Percentiles rank a stretch among this genome's conserved stretches.
These are phyloP conservation scores for Colletotrichum nymphaeae DNA, from an alignment of 2,329 filamentous ascomycete genomes.

Conservation along the genomic window DNA sequence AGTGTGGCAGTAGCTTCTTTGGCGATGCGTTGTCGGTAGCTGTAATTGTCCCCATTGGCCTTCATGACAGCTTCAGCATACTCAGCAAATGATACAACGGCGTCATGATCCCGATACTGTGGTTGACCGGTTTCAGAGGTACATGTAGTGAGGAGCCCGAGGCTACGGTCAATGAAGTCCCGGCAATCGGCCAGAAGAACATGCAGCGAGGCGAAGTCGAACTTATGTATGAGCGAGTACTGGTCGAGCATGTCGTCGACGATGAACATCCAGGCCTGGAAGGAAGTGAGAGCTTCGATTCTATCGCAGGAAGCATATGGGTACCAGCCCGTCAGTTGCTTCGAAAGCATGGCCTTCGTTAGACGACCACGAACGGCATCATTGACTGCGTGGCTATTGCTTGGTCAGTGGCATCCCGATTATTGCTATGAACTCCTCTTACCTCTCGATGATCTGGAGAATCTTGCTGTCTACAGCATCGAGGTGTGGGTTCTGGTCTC, in stretches of 20 bases:
- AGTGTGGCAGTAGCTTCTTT: constrained; percentile 13
- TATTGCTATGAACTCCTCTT: not conserved
- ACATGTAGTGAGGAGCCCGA: not conserved
- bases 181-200: constrained; percentile 19
- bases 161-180: constrained; percentile 26
- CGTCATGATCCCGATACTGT: constrained; percentile 18
- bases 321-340: constrained; percentile 26
- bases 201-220: constrained; percentile 8
- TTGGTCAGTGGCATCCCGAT: not conserved
- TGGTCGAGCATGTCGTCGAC: constrained; percentile 29
- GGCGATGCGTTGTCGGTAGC: constrained; percentile 6
- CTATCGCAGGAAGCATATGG: constrained; percentile 17
- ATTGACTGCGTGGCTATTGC: constrained; percentile 13
- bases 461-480: constrained; percentile 18
- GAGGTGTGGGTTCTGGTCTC: constrained; percentile 1
- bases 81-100: constrained; percentile 5
- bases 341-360: constrained; percentile 29
- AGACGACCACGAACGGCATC: constrained; percentile 23
- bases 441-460: constrained; percentile 20
- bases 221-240: constrained; percentile 4
- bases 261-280: constrained; percentile 29
- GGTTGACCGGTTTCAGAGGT: not conserved
- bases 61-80: not conserved
- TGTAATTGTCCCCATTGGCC: not conserved
- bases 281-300: constrained; percentile 25